Base-by-base conservation (phyloP, 1,284 basidiomycete genomes). In the Apiotrichum laibachii region DNA sequence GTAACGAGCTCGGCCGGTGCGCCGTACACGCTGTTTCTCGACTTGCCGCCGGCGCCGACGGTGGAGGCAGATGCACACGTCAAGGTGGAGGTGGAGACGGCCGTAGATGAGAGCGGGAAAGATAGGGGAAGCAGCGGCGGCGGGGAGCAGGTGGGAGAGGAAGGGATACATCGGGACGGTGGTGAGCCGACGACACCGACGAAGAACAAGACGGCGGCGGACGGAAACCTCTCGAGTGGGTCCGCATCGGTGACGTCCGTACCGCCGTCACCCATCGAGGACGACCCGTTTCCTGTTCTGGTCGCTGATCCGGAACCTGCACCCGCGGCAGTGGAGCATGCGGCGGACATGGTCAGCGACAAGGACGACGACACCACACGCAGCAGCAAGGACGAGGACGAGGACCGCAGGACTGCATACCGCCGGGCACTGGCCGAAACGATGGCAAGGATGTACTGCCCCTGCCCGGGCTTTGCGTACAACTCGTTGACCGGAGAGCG, bases 391-490 rank as follows among this genome's bases (percentile, higher is more conserved):
- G 26, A 7, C n/a, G 10, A n/a, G 16, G 21, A 34, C 31, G 22
- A 33, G 34, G 11, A 11, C 46, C 33, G 31, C 31, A 33, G 11
- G 22, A 11, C 19, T 5, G n/a, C 6, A 35, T 9, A 49, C n/a
- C 46, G 46, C 33, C 40, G 42, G 7, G 18, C 37, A 1, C 52
- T 7, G 7, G 18, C 39, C 22, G n/a, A n/a, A 43, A 53, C 58
- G 1, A 59, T 64, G 33, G 49, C n/a, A 5, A 16, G 48, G 46
- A 65, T 71, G 66, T 75, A 71, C 59, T 77, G 75, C 55, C 73
- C 75, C 6, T 77, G 75, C 60, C 60, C 72, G 12, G 73, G 75
- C 2, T 77, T 68, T 52, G 64, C 65, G 21, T 74, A 70, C 67
- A 72, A 75, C 51, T 66, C 71, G 21, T 58, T 76, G 6, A 58